Evolutionary conservation across 306 rosid species (phyloP).

Genomic region (Lathyrus sativus): DNA sequence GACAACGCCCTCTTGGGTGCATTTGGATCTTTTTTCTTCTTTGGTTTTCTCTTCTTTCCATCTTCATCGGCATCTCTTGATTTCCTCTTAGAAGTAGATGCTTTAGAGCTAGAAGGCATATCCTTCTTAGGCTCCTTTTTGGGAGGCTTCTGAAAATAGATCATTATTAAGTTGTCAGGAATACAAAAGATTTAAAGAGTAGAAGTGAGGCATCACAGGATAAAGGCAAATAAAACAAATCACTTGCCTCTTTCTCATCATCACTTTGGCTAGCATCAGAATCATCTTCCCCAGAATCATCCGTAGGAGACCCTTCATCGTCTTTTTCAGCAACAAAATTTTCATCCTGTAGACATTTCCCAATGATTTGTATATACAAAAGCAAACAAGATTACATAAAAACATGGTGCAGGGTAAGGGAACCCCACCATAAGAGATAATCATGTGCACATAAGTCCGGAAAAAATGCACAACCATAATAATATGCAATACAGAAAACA

Average conservation of each 20-base stretch:
- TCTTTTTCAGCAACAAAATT: slow-evolving; percentile 84
- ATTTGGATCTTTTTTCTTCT: slow-evolving; percentile 97
- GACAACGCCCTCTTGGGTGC: slow-evolving; percentile 96
- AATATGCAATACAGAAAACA: slow-evolving; percentile 19
- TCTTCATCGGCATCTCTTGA: slow-evolving; percentile 76
- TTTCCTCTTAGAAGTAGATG: slow-evolving; percentile 82
- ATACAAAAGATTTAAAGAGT: slow-evolving; percentile 18
- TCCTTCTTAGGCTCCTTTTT: slow-evolving; percentile 86
- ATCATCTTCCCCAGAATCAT: slow-evolving; percentile 91
- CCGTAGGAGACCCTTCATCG: slow-evolving; percentile 94
- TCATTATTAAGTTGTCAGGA: slow-evolving; percentile 32
- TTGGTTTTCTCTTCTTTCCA: slow-evolving; percentile 87
- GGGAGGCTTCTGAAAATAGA: slow-evolving; percentile 70
- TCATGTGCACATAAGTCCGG: not conserved
- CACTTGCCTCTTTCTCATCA: slow-evolving; percentile 78
- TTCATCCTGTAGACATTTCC: slow-evolving; percentile 61
- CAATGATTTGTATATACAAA: slow-evolving; percentile 33
- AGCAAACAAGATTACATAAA: slow-evolving; percentile 16
- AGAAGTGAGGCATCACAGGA: slow-evolving; percentile 18
- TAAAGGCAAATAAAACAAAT: slow-evolving; percentile 22
- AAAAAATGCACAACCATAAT: slow-evolving; percentile 4
- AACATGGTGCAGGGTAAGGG: not conserved
- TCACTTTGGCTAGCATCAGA: slow-evolving; percentile 81
- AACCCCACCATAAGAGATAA: not conserved
- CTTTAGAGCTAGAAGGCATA: slow-evolving; percentile 61